Evolutionary conservation across 2,329 filamentous ascomycete genomes (phyloP), one percentile per base, ranked within the genome.

Genomic region (Talaromyces sp.): DNA sequence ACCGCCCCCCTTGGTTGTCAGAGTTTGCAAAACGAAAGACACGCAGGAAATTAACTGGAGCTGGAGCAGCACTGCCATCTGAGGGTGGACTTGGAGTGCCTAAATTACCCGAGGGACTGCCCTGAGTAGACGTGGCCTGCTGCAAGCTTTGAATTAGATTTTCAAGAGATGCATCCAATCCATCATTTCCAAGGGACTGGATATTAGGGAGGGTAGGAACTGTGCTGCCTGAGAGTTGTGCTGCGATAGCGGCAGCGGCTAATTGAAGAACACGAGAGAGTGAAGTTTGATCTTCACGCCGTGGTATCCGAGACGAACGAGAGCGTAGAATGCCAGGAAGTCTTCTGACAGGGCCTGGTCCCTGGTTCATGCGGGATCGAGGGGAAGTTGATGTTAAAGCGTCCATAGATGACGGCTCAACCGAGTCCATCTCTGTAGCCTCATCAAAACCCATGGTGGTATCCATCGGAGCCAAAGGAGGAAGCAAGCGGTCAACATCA

Each of bases 1-100:
- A 67, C 66, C 61, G 69, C 57, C 64, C 70, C 65, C 56, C 67
- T 68, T 50, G 63, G 57, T 71, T 66, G 30, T 78, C 76, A 8
- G 82, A 79, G 59, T 86, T 83, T 55, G 85, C 84, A 72, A 89
- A 89, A 54, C 87, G 79, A 72, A 89, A 89, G 73, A 89, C 88
- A 61, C 87, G 79, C 73, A 89, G 83, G 71, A 89, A 89, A 70
- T 89, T 89, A 63, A 89, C 78, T 4, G 87, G 85, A 10, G 83
- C 79, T 8, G 81, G 74, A 7, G 50, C 30, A 6, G 30, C 50
- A 34, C 78, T 77, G 42, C 78, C 78, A 30, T 79, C 78, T 31
- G 72, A 69, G 53, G 76, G 66, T 27, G 69, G 64, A 57, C 71
- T 77, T 34, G 72, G 61, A 36, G 71, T 67, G 52, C 76, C 74